Evolutionary conservation across 805 yeast species (phyloP).

Genomic region (Barnettozyma populi): DNA sequence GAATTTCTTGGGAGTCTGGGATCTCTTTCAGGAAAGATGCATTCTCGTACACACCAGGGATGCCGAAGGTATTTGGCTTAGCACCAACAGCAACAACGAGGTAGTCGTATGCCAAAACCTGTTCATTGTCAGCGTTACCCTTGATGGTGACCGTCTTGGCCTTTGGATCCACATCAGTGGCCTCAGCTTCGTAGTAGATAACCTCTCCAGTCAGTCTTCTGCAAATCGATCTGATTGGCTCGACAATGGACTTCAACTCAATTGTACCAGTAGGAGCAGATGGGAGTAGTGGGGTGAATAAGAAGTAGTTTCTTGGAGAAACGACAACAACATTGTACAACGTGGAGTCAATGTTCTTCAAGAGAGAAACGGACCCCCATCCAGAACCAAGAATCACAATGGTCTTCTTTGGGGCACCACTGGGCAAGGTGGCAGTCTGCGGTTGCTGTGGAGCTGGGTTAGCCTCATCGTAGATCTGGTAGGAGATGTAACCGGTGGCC

Average conservation of each 20-base stretch:
- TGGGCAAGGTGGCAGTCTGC: constrained; percentile 49
- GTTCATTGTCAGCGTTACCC: constrained; percentile 31
- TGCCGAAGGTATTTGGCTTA: constrained; percentile 87
- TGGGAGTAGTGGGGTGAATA: constrained; percentile 90
- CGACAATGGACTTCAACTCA: constrained; percentile 85
- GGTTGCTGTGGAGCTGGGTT: constrained; percentile 56
- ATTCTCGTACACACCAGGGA: constrained; percentile 82
- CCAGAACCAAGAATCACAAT: constrained; percentile 79
- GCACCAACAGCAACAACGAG: constrained; percentile 91
- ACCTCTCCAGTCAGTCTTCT: constrained; percentile 74
- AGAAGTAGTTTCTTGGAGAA: constrained; percentile 89
- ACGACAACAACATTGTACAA: constrained; percentile 85
- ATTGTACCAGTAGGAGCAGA: constrained; percentile 93
- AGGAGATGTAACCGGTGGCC: constrained; percentile 54
- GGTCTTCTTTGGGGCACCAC: constrained; percentile 37
- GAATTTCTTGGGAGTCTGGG: constrained; percentile 75
- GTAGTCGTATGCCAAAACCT: constrained; percentile 66
- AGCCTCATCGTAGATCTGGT: constrained; percentile 56
- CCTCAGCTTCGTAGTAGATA: constrained; percentile 84
- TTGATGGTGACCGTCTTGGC: constrained; percentile 64
- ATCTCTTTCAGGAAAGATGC: constrained; percentile 88
- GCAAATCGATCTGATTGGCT: constrained; percentile 86
- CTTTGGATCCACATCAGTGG: constrained; percentile 75
- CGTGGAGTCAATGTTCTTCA: constrained; percentile 79
- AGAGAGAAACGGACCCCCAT: constrained; percentile 88